Evolutionary conservation across 148 eudicot genomes (phyloP).

Genomic region (Simmondsia chinensis): DNA sequence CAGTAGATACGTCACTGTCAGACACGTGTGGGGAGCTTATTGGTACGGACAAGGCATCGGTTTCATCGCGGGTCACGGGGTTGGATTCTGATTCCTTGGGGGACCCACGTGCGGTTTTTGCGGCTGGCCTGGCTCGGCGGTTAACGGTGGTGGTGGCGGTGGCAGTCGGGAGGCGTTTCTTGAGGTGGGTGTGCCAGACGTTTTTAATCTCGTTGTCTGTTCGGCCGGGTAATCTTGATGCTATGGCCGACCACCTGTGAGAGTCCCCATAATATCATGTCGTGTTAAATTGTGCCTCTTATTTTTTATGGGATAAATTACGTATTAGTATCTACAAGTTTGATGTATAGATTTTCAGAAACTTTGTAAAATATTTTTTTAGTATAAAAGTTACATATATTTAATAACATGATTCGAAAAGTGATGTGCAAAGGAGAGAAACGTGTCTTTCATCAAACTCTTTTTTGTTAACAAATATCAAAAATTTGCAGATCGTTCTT

Average conservation of each 20-base stretch:
- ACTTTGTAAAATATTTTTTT: too few species aligned
- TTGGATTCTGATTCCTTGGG: slow-evolving; percentile 8
- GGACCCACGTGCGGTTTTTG: slow-evolving; percentile 3
- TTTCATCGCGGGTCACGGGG: slow-evolving; percentile 10
- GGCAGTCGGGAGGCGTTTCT: slow-evolving; percentile 29
- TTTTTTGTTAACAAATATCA: too few species aligned
- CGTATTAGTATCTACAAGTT: slow-evolving; percentile 7
- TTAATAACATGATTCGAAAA: too few species aligned
- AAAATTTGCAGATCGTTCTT: too few species aligned
- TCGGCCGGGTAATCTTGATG: slow-evolving; percentile 61
- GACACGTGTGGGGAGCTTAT: slow-evolving; percentile 32
- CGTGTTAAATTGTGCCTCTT: too few species aligned
- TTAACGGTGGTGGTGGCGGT: too few species aligned
- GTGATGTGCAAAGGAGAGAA: too few species aligned
- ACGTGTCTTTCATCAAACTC: too few species aligned
- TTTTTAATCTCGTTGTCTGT: slow-evolving; percentile 82
- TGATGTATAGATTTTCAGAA: too few species aligned
- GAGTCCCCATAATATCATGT: too few species aligned
- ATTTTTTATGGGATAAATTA: background rate
- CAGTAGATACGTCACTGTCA: slow-evolving; percentile 28
- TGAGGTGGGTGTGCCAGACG: slow-evolving; percentile 74
- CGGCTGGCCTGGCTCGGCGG: slow-evolving; percentile 5
- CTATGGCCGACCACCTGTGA: slow-evolving; percentile 73
- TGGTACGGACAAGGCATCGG: background rate
- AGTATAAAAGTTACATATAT: too few species aligned